These are phyloP conservation scores for Sclerotinia nivalis DNA, from an alignment of 2,329 filamentous ascomycete genomes.

Conservation along the genomic window DNA sequence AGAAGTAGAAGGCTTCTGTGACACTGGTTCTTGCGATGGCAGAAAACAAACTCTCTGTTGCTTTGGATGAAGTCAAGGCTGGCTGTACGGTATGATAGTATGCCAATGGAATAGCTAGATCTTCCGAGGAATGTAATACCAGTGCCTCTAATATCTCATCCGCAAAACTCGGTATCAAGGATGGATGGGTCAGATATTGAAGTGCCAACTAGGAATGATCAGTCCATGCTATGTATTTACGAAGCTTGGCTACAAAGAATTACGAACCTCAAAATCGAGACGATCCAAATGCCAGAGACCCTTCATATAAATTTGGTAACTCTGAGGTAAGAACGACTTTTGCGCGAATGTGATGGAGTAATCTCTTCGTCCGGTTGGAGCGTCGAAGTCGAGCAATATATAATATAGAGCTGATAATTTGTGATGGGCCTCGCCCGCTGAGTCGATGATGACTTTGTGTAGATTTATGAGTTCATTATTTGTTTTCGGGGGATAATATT, in stretches of 20 bases:
- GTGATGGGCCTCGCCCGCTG: constrained; percentile 67
- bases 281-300: constrained; percentile 81
- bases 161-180: constrained; percentile 75
- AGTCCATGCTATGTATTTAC: constrained; percentile 32
- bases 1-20: constrained; percentile 72
- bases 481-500: constrained; percentile 72
- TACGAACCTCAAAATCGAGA: constrained; percentile 62
- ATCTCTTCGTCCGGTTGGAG: constrained; percentile 45
- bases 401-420: constrained; percentile 85
- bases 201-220: constrained; percentile 57
- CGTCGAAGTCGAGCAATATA: constrained; percentile 70
- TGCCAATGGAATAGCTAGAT: constrained; percentile 67
- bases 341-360: constrained; percentile 59
- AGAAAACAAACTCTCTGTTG: constrained; percentile 67
- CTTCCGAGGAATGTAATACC: constrained; percentile 60
- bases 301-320: constrained; percentile 78
- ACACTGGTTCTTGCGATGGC: constrained; percentile 68
- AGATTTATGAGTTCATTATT: constrained; percentile 67
- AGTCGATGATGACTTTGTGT: constrained; percentile 68
- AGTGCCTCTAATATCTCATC: constrained; percentile 77
- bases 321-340: constrained; percentile 66
- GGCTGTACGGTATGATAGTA: constrained; percentile 79
- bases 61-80: constrained; percentile 62
- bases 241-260: background rate
- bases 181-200: constrained; percentile 76